Evolutionary conservation across 2,329 filamentous ascomycete genomes (phyloP).

Genomic region (Alternaria incomplexa): DNA sequence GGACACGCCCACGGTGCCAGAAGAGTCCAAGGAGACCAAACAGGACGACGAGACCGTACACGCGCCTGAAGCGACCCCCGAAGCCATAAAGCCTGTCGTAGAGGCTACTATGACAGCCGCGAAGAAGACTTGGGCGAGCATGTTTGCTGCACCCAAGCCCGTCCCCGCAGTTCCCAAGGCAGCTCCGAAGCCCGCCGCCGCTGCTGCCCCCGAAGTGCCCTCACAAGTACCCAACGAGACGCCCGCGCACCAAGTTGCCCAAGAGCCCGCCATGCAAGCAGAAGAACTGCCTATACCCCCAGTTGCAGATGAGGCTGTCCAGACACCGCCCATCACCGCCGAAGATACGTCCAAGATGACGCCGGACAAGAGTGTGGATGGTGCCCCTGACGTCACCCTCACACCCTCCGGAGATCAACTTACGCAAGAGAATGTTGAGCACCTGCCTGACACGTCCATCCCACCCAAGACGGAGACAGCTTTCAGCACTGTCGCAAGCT

Average conservation of each 20-base stretch:
- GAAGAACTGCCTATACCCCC: slow-evolving; percentile 51
- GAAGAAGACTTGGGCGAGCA: slow-evolving; percentile 62
- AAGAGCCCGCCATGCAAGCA: slow-evolving; percentile 46
- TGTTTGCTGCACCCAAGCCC: slow-evolving; percentile 60
- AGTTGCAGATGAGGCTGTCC: slow-evolving; percentile 45
- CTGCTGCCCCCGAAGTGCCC: slow-evolving; percentile 47
- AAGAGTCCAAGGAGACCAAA: slow-evolving; percentile 28
- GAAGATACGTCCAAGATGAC: slow-evolving; percentile 37
- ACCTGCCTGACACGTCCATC: slow-evolving; percentile 80
- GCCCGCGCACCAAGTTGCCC: slow-evolving; percentile 48
- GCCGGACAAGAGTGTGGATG: slow-evolving; percentile 52
- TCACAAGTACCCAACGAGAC: slow-evolving; percentile 41
- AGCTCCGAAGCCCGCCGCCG: slow-evolving; percentile 40
- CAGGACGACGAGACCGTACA: slow-evolving; percentile 28
- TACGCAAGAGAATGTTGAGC: slow-evolving; percentile 90
- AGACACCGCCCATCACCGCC: slow-evolving; percentile 34
- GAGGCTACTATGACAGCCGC: slow-evolving; percentile 40
- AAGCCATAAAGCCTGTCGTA: slow-evolving; percentile 24
- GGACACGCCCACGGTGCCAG: slow-evolving; percentile 53
- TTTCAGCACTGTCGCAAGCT: slow-evolving; percentile 87
- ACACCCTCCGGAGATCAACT: slow-evolving; percentile 80
- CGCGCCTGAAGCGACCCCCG: slow-evolving; percentile 21
- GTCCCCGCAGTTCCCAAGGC: slow-evolving; percentile 49
- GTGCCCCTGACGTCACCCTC: slow-evolving; percentile 58
- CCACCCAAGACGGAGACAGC: slow-evolving; percentile 81